Base-by-base conservation (phyloP, 352 stramenopile genomes). In the Pythium rishiriense region DNA sequence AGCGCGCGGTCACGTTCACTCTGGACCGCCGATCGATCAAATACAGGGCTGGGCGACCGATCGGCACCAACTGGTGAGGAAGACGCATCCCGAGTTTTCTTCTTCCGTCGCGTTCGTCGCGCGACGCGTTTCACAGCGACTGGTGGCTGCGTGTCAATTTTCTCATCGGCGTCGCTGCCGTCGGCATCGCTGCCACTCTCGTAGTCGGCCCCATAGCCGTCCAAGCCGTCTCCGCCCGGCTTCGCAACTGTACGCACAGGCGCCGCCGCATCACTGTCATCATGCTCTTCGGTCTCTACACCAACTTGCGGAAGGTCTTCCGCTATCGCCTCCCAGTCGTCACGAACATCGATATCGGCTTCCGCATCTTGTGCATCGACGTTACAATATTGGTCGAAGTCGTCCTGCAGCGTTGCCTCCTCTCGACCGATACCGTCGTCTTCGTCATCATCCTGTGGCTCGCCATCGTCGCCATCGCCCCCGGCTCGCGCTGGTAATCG, bases 121-220 rank as follows among this genome's bases (percentile, higher is more conserved):
- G 37, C 52, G 10, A 53, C 52, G 28, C 52, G 61, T 45, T 62
- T 62, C 24, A n/a, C 33, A 3, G 26, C 15, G 0, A 41, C 35
- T n/a, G 60, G 19, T 2, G 19, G 22, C 17, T 4, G 51, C 41
- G n/a, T 8, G 3, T 25, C 41, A 5, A 6, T 25, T 26, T 8
- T 47, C 46, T 45, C 28, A 15, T 46, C 55, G 1, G 82, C 76
- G 7, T 83, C 67, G 46, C 79, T 90, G 45, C 91, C 84, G 11
- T 43, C 37, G 11, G 37, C 43, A 19, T 46, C 55, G 1, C 84
- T 76, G 6, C 83, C 67, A 43, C 79, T 90, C 41, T 93, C 84
- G 54, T 85, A 84, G 60, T 91, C 81, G 31, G 75, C 82, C 4
- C 81, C 75, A 49, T 91, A 90, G 1, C 79, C 83, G 14, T 76